Evolutionary conservation across 2,329 filamentous ascomycete genomes (phyloP), one percentile per base, ranked within the genome.

Genomic region (Gnomoniopsis smithogilvyi): DNA sequence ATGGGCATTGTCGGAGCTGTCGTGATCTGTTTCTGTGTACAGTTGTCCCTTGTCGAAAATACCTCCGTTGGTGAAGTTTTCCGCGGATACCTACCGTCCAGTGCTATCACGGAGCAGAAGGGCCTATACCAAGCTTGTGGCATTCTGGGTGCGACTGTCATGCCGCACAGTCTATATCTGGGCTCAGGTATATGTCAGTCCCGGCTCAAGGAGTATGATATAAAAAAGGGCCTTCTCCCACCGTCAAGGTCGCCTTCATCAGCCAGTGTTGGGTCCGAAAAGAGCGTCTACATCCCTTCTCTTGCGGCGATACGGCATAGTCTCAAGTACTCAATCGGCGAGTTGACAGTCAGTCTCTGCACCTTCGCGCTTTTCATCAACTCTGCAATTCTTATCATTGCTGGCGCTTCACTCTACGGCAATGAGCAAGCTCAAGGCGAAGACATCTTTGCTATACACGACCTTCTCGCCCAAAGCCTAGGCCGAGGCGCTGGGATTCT

Each of bases 331-430:
- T 90, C 88, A 3, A 86, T 90, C 58, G 75, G 82, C 21, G 91
- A 95, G 69, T 76, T 93, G 11, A 77, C 83, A 7, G 69, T 92
- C 15, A 89, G 88, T 0, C 85, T 95, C 38, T 91, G 92, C 70
- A 91, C 89, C 0, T 93, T 94, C 70, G 91, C 91, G 0, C 80
- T 95, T 3, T 95, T 95, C 67, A 89, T 94, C 67, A 95, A 95
- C 76, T 90, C 85, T 56, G 82, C 90, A 38, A 94, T 95, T 67
- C 80, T 95, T 15, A 92, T 95, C 65, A 87, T 92, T 14, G 88
- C 92, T 0, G 92, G 92, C 24, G 86, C 90, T 0, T 88, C 89
- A 0, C 81, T 96, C 0, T 92, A 88, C 69, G 73, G 81, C 3
- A 82, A 83, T 45, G 69, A 80, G 0, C 80, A 83, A 2, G 89